Conservation (phyloP, 139 green algal species). For the Astrephomene gubernaculifera region DNA sequence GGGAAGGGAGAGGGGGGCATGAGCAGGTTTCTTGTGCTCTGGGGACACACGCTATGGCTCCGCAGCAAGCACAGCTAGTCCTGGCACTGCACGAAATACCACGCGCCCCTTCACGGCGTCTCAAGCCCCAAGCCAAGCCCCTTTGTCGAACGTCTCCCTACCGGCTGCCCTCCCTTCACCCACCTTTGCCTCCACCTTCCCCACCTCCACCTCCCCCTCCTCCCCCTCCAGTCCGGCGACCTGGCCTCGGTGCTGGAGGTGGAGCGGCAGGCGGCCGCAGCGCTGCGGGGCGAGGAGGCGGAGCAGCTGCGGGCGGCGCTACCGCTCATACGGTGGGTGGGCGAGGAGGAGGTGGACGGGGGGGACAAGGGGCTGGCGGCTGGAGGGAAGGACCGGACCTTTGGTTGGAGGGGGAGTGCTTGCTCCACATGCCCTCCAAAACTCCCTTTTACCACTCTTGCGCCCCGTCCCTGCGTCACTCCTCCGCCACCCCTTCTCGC, state of each 20-base stretch:
- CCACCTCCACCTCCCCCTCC: background rate
- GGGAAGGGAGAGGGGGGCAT: too few relatives aligned
- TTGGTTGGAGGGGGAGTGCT: too few relatives aligned
- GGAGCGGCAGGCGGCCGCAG: constrained; percentile 32
- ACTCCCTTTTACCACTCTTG: background rate
- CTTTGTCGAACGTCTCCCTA: background rate
- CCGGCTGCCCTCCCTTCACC: background rate
- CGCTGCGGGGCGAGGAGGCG: constrained; percentile 22
- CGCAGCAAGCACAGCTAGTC: too few relatives aligned
- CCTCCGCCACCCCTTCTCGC: background rate
- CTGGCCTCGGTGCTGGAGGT: constrained; percentile 19
- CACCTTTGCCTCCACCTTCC: background rate
- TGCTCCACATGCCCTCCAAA: background rate
- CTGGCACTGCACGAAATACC: too few relatives aligned
- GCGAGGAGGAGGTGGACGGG: background rate
- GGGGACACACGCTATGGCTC: too few relatives aligned
- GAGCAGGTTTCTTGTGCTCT: too few relatives aligned
- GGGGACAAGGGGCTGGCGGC: too few relatives aligned
- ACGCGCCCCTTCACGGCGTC: too few relatives aligned
- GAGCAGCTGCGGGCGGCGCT: constrained; percentile 5
- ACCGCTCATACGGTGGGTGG: constrained; percentile 21
- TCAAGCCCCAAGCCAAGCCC: too few relatives aligned
- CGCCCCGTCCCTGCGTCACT: background rate
- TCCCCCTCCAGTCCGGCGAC: constrained; percentile 20
- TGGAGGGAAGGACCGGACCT: too few relatives aligned